Conservation (phyloP, 1,139 yeast species). For the Candida tetrigidarum region DNA sequence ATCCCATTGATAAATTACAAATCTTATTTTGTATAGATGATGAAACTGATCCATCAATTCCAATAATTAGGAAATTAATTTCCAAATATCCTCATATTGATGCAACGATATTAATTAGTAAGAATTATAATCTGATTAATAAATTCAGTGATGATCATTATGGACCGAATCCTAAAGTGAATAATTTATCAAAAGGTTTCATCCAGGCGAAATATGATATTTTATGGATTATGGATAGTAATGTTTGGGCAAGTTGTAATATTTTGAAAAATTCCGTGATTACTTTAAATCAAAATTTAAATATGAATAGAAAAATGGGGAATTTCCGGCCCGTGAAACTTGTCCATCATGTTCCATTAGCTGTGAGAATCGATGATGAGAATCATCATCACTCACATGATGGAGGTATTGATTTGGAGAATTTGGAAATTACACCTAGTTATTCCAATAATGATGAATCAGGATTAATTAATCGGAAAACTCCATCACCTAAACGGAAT, state of each 20-base stretch:
- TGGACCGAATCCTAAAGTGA: conserved; percentile 92
- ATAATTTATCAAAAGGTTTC: conserved; percentile 82
- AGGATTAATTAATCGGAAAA: conserved; percentile 15
- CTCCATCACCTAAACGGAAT: conserved; percentile 4
- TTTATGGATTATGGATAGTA: conserved; percentile 88
- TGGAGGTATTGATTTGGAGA: conserved; percentile 20
- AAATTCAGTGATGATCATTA: conserved; percentile 45
- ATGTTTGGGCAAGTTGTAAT: conserved; percentile 77
- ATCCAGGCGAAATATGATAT: conserved; percentile 68
- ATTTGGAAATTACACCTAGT: conserved; percentile 22
- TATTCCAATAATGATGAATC: conserved; percentile 15
- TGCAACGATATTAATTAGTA: conserved; percentile 59
- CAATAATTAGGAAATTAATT: conserved; percentile 55
- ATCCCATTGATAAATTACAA: conserved; percentile 63
- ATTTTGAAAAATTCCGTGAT: conserved; percentile 69
- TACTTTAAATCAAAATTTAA: conserved; percentile 50
- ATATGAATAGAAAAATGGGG: conserved; percentile 45
- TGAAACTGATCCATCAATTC: conserved; percentile 64
- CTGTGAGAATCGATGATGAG: conserved; percentile 40
- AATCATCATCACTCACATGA: background rate
- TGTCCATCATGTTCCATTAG: conserved; percentile 82
- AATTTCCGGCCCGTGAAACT: conserved; percentile 55
- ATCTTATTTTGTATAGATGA: conserved; percentile 77
- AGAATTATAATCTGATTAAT: conserved; percentile 30
- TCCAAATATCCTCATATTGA: conserved; percentile 59